Conservation (phyloP, 768 basidiomycete genomes). For the Amanita thiersii region DNA sequence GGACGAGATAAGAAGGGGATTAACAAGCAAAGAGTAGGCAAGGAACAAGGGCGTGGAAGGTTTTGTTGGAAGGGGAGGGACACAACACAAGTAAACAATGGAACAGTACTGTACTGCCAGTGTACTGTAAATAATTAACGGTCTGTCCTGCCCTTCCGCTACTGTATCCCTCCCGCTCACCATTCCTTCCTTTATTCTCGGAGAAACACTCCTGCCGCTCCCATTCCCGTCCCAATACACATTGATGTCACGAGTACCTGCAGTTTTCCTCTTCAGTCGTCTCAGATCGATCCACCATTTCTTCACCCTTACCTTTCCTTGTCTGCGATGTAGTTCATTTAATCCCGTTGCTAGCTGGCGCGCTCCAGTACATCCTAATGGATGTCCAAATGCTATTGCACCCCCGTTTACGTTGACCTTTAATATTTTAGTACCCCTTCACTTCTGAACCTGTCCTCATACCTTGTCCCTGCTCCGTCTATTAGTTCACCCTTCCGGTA, state of each 20-base stretch:
- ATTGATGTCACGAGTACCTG: slow-evolving; percentile 81
- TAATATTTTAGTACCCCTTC: not conserved
- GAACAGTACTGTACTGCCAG: not conserved
- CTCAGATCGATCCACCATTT: not conserved
- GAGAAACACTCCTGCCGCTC: slow-evolving; percentile 74
- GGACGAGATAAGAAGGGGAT: not conserved
- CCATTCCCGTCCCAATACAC: slow-evolving; percentile 91
- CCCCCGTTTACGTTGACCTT: slow-evolving; percentile 87
- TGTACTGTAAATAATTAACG: not conserved
- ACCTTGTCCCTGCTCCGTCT: too few relatives aligned
- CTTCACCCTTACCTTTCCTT: slow-evolving; percentile 47
- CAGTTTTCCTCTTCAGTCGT: not conserved
- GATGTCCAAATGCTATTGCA: slow-evolving; percentile 82
- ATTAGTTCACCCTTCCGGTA: too few relatives aligned
- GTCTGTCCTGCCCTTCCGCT: too few relatives aligned
- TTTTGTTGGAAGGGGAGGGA: not conserved
- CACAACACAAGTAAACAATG: not conserved
- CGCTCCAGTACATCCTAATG: slow-evolving; percentile 79
- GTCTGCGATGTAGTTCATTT: slow-evolving; percentile 59
- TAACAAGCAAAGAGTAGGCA: not conserved
- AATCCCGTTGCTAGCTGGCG: slow-evolving; percentile 83
- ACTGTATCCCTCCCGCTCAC: not conserved
- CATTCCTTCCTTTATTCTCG: slow-evolving; percentile 28
- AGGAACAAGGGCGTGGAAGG: not conserved
- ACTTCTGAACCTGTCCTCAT: not conserved